A percentile compares a stretch with the other conserved stretches of the same genome.
phyloP scores from a whole-genome alignment of 148 eudicot species.

The Rhododendron molle region DNA sequence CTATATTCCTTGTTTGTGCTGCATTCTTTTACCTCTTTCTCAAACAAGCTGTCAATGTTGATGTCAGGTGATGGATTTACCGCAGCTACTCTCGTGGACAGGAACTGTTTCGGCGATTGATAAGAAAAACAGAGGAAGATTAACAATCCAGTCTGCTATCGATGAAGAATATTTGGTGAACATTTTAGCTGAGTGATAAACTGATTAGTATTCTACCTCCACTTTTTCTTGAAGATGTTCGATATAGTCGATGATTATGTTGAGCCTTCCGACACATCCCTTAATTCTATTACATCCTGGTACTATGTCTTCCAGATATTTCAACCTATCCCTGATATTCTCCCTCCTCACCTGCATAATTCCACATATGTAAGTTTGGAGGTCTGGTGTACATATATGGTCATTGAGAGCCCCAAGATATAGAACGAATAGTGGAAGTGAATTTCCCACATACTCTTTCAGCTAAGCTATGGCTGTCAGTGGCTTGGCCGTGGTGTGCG shows the following conservation, averaged over 20 bases:
- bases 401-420: neutral
- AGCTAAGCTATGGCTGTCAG: slow-evolving; percentile 98
- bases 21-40: slow-evolving; percentile 57
- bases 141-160: neutral
- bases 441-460: slow-evolving; percentile 62
- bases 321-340: slow-evolving; percentile 92
- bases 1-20: neutral
- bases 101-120: slow-evolving; percentile 43
- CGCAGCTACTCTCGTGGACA: slow-evolving; percentile 81
- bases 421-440: neutral
- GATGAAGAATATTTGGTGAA: neutral
- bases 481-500: slow-evolving; percentile 95
- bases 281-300: slow-evolving; percentile 92
- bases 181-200: neutral
- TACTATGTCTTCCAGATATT: slow-evolving; percentile 81
- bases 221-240: slow-evolving; percentile 98
- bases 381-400: neutral
- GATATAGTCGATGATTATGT: slow-evolving; percentile 86
- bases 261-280: slow-evolving; percentile 95
- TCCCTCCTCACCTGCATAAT: slow-evolving; percentile 77
- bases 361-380: neutral
- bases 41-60: slow-evolving; percentile 54
- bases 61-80: slow-evolving; percentile 72
- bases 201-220: slow-evolving; percentile 49
- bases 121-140: neutral